Base-by-base conservation (phyloP, 2,329 filamentous ascomycete genomes). In the Neofusicoccum parvum region DNA sequence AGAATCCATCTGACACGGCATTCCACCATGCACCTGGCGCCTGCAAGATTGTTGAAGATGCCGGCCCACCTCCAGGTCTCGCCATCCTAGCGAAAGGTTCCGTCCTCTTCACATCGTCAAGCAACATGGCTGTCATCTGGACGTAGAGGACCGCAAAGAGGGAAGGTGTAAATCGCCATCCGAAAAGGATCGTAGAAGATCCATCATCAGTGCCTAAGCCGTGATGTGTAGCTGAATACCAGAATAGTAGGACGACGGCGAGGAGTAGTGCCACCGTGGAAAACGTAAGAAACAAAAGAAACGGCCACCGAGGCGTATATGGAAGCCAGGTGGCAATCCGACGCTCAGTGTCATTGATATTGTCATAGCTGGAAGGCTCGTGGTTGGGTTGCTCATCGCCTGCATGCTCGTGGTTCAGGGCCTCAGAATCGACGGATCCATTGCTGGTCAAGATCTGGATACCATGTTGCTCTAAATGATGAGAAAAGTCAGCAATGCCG, bases 161-260 rank as follows among this genome's bases (percentile, higher is more conserved):
- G n/a, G 73, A 74, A 1, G 73, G 73, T 5, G 65, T 68, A 37
- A 72, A 75, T 51, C 72, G 54, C 72, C 72, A 75, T 27, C 71
- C 71, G 45, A 75, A 72, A 11, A 72, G 59, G 1, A 73, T 17
- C 0, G 53, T 56, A 3, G 72, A 70, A 2, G 72, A 72, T 10
- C 69, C 71, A 63, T 72, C 62, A 20, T 75, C 72, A 0, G 62
- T 14, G 0, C 72, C 70, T 10, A 75, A 48, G 1, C 72, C 73
- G 53, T 71, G 64, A 20, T 71, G 67, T 20, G 27, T 67, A 20
- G 64, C 53, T 0, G 72, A 74, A 43, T 65, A 66, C 46, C 66
- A 67, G 50, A 36, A 56, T 6, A 66, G 34, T 54, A 7, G 9
- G 3, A 39, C 9, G 37, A 39, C 9, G 3, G 5, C 37, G 2